Evolutionary conservation across 2,329 filamentous ascomycete species (phyloP), one percentile per base, ranked within the genome.

Genomic region (Sphaerostilbella broomeana): DNA sequence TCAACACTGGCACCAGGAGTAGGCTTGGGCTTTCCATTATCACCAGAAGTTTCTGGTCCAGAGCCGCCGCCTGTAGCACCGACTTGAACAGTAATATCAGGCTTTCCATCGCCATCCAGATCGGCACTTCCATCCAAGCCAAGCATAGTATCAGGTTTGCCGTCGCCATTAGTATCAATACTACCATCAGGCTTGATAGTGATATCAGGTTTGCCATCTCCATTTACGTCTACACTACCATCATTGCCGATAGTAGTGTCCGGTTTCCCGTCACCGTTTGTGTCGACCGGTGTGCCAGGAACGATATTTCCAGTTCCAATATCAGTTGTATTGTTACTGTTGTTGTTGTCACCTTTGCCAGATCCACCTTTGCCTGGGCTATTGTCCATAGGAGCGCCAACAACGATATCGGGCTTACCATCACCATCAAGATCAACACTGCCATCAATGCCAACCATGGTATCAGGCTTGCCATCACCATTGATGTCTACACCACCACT

Each of bases 401-500:
- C 18, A 9, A 11, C 15, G 11, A 20, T 31, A n/a, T 30, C 27
- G 5, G 39, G 38, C 15, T 36, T 36, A 2, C 34, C 37, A 17
- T 39, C 37, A 1, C 17, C 20, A 4, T 39, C n/a, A 13, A 13
- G 12, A 11, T 39, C 37, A 15, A 39, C 27, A 6, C 37, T 24
- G 12, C 37, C 37, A 4, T 24, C 21, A 4, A 16, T 15, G 21
- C 15, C 11, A 33, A 39, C 24, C 6, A 29, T 38, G n/a, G 13
- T 30, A 21, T 42, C 39, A 2, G 35, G 24, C 16, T 29, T 29
- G 4, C 35, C 35, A 21, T 38, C 35, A 10, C 35, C 35, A 4
- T 38, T 38, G 18, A 22, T 10, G 15, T 29, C 34, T 15, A 28
- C 24, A 10, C 15, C 15, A 13, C 35, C 35, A 15, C 16, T 15